Evolutionary conservation across 306 rosid species (phyloP).

Genomic region (Luffa aegyptiaca): DNA sequence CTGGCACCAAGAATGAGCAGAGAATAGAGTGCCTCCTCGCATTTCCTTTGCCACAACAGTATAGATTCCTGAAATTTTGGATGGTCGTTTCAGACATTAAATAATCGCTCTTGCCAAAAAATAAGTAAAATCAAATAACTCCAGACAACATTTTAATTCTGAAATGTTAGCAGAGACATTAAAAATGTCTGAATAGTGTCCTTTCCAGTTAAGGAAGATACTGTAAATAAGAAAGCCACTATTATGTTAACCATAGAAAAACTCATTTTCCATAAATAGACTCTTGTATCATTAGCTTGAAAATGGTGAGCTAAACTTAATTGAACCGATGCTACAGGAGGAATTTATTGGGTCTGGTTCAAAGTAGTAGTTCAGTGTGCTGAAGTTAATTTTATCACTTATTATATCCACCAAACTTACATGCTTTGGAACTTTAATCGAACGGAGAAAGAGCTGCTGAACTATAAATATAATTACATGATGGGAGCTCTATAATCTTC

Average conservation of each 20-base stretch:
- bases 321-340: not conserved
- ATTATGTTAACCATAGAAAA: not conserved
- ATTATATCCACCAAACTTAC: not conserved
- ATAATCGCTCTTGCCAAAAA: not conserved
- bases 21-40: constrained; percentile 84
- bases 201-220: not conserved
- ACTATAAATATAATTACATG: too few species aligned
- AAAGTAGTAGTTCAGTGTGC: not conserved
- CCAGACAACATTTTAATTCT: constrained; percentile 2
- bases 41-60: constrained; percentile 88
- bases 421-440: not conserved
- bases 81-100: constrained; percentile 11
- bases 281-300: not conserved
- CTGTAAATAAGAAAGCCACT: not conserved
- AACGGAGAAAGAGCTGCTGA: not conserved
- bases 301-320: not conserved
- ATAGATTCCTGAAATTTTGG: constrained; percentile 59
- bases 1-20: constrained; percentile 85
- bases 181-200: not conserved
- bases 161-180: not conserved
- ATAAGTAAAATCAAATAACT: not conserved
- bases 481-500: not conserved
- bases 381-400: not conserved
- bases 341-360: not conserved
- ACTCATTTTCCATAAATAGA: not conserved